These are phyloP conservation scores for Silene conica DNA, from an alignment of 148 eudicot species.

Conservation along the genomic window DNA sequence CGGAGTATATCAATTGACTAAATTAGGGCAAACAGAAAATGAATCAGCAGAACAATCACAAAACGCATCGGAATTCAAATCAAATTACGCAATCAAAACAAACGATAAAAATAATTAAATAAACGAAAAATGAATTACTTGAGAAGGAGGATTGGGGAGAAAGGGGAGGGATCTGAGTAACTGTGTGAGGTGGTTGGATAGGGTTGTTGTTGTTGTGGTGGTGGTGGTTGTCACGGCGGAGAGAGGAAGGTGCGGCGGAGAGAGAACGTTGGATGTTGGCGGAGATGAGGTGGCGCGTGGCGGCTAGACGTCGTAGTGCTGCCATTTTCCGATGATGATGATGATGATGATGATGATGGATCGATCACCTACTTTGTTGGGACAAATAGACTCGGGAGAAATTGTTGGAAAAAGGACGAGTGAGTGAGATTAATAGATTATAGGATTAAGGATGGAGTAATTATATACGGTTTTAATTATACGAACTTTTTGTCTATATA, in stretches of 20 bases:
- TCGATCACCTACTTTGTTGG: too few species aligned
- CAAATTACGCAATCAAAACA: not conserved
- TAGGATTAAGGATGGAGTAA: too few species aligned
- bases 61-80: not conserved
- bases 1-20: not conserved
- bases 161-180: not conserved
- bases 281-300: conserved; percentile 1
- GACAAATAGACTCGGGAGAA: too few species aligned
- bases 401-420: too few species aligned
- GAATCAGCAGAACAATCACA: not conserved
- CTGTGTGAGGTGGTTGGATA: not conserved
- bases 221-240: not conserved
- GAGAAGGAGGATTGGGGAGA: not conserved
- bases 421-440: too few species aligned
- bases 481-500: too few species aligned
- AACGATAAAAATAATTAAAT: too few species aligned
- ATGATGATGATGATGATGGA: too few species aligned
- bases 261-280: not conserved
- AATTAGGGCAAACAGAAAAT: not conserved
- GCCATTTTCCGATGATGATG: not conserved
- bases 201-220: not conserved
- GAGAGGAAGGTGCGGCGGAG: not conserved
- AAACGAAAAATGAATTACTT: not conserved
- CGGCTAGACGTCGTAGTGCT: not conserved
- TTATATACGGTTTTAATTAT: too few species aligned